phyloP scores from a whole-genome alignment of 495 filamentous ascomycete species.

The Talaromyces wortmannii region DNA sequence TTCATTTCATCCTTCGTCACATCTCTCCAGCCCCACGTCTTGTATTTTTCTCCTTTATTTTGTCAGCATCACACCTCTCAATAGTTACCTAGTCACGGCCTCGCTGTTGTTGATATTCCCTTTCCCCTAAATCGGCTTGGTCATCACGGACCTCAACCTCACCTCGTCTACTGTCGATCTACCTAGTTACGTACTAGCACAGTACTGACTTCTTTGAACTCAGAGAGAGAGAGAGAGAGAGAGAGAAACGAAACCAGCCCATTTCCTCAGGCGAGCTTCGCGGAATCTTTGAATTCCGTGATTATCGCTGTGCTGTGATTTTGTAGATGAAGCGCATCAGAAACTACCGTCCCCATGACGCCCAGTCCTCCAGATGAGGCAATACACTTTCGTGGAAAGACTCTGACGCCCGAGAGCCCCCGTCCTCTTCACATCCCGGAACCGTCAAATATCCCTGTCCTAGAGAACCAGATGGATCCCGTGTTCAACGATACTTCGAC shows the following conservation, averaged over 20 bases:
- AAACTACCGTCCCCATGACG: conserved; percentile 48
- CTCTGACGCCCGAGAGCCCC: conserved; percentile 65
- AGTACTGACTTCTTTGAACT: too few relatives aligned
- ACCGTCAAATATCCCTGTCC: conserved; percentile 62
- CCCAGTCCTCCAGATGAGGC: conserved; percentile 56
- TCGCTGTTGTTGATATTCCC: too few relatives aligned
- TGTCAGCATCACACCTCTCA: too few relatives aligned
- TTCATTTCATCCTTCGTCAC: background rate
- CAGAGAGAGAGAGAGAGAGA: background rate
- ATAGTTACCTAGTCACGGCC: too few relatives aligned
- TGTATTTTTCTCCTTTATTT: too few relatives aligned
- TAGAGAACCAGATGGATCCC: conserved; percentile 68
- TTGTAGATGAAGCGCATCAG: conserved; percentile 39
- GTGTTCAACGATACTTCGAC: conserved; percentile 62
- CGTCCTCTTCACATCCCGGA: conserved; percentile 64
- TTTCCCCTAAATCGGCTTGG: too few relatives aligned
- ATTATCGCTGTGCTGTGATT: conserved; percentile 6
- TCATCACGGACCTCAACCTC: too few relatives aligned
- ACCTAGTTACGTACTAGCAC: too few relatives aligned
- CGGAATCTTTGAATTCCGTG: conserved; percentile 4
- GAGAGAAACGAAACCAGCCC: background rate
- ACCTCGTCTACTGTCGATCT: too few relatives aligned
- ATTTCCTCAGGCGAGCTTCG: background rate
- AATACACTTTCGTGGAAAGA: conserved; percentile 60
- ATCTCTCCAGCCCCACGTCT: background rate